Base-by-base conservation (phyloP, 2,329 filamentous ascomycete species). In the Epichloe glyceriae region DNA sequence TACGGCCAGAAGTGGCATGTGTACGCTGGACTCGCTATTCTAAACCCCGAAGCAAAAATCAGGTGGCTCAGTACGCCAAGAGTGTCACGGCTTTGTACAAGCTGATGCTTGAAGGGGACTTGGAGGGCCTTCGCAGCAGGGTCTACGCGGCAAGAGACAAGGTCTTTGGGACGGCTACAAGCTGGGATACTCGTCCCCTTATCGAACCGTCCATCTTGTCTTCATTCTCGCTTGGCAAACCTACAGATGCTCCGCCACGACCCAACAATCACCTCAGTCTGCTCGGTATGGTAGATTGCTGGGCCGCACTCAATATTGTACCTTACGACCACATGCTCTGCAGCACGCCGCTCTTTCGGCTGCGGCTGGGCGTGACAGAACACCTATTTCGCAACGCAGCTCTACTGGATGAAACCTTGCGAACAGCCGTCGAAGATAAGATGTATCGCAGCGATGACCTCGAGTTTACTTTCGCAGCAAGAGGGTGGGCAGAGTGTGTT, bases 241-340 rank as follows among this genome's bases (percentile, higher is more conserved):
- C 80, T 3, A 58, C 78, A 73, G 76, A 83, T 61, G 73, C 56
- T 61, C 69, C 57, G 58, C 63, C 53, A 60, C 79, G 88, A 19
- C 88, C 85, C 49, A 98, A 98, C 70, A 98, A 93, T 64, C 94
- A 98, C 67, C 77, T 98, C 33, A 90, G 84, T 64, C 75, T 98
- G 52, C 76, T 98, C 43, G 93, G 90, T 45, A 98, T 98, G 80
- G 94, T 97, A 42, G 93, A 98, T 71, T 97, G 91, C 70, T 98
- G 93, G 93, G 93, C 87, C 64, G 87, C 88, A 58, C 77, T 97
- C 44, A 86, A 83, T 35, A 98, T 96, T 60, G 86, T 94, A 46
- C 93, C 93, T 0, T 98, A 98, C 67, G 91, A 98, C 68, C 94
- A 98, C 73, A 98, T 98, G 90, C 94, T 98, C 58, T 98, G 93